phyloP scores from a whole-genome alignment of 2,329 filamentous ascomycete species.

The Beauveria sp. region DNA sequence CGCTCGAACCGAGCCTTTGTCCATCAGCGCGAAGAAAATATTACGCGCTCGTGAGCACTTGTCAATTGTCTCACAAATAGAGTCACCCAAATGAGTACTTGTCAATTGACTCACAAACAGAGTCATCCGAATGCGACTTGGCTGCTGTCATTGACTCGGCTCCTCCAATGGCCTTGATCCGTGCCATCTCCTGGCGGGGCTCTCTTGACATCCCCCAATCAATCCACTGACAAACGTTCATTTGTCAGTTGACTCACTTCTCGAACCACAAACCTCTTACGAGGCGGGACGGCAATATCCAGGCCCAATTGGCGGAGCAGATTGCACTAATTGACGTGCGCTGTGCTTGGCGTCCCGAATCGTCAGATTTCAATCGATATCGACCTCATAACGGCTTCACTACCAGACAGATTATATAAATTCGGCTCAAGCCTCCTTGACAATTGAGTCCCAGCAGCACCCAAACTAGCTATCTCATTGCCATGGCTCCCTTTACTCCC shows the following conservation, averaged over 20 bases:
- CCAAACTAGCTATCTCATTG: not conserved
- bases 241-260: slow-evolving; percentile 1
- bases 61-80: not conserved
- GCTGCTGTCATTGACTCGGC: not conserved
- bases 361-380: not conserved
- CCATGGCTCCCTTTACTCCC: slow-evolving; percentile 7
- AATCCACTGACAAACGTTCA: not conserved
- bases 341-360: not conserved
- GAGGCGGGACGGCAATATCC: not conserved
- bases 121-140: not conserved
- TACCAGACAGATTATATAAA: not conserved
- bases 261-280: slow-evolving; percentile 2
- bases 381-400: not conserved
- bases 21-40: not conserved
- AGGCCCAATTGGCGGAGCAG: not conserved
- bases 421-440: not conserved
- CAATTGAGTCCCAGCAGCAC: not conserved
- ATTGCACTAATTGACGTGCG: not conserved
- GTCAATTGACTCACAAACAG: not conserved
- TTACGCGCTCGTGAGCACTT: not conserved
- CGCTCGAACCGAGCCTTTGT: not conserved
- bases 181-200: not conserved
- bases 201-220: not conserved
- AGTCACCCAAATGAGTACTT: not conserved
- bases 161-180: not conserved